phyloP scores from a whole-genome alignment of 768 basidiomycete genomes.

The Rhizopogon vesiculosus region DNA sequence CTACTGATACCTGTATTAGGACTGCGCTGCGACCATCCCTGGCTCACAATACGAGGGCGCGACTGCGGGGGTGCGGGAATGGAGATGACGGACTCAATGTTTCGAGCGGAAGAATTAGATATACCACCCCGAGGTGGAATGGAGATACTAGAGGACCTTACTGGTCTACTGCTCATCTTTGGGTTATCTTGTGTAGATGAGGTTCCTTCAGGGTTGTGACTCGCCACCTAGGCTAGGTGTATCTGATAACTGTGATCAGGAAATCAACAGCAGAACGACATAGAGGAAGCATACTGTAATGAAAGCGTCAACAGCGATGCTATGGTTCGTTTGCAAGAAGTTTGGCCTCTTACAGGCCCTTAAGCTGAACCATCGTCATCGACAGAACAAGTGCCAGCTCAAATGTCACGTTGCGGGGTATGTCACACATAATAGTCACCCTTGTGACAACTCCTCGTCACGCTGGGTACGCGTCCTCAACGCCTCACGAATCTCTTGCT shows the following conservation, averaged over 20 bases:
- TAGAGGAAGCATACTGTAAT: background rate
- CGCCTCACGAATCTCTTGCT: slow-evolving; percentile 1
- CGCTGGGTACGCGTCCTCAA: slow-evolving; percentile 11
- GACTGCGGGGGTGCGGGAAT: slow-evolving; percentile 45
- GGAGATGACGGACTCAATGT: slow-evolving; percentile 63
- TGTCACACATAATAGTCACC: slow-evolving; percentile 24
- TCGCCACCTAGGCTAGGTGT: background rate
- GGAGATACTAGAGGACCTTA: slow-evolving; percentile 65
- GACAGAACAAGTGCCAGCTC: background rate
- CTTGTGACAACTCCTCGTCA: slow-evolving; percentile 6
- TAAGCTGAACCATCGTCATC: slow-evolving; percentile 1
- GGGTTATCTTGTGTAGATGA: background rate
- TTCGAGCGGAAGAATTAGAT: slow-evolving; percentile 44
- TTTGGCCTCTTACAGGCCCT: slow-evolving; percentile 4
- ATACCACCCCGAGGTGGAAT: slow-evolving; percentile 45
- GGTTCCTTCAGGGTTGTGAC: background rate
- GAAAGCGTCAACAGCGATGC: background rate
- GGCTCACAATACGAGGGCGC: slow-evolving; percentile 35
- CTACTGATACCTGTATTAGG: slow-evolving; percentile 30
- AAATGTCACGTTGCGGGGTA: slow-evolving; percentile 14
- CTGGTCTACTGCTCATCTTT: slow-evolving; percentile 45
- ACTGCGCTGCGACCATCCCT: slow-evolving; percentile 24
- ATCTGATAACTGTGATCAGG: background rate
- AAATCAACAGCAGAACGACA: background rate
- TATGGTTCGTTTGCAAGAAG: background rate